phyloP scores from a whole-genome alignment of 1,284 basidiomycete genomes.

The Veloporphyrellus conicus region DNA sequence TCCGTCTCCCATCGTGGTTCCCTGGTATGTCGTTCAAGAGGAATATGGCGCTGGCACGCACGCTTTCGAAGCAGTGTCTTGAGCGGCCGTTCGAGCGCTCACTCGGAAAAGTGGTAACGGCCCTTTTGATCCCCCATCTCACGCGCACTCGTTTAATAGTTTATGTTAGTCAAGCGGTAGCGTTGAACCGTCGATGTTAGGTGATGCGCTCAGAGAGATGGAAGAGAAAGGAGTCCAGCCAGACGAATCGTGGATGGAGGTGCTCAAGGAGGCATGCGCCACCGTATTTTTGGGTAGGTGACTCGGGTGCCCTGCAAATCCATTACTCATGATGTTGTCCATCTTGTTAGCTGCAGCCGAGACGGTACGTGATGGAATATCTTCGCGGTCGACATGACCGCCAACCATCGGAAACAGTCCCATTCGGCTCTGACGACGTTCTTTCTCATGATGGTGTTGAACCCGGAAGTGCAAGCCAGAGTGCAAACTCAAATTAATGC shows the following conservation, averaged over 20 bases:
- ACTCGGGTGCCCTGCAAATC: too few relatives aligned
- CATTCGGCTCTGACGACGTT: slow-evolving; percentile 8
- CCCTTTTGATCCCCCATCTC: too few relatives aligned
- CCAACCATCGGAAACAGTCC: slow-evolving; percentile 6
- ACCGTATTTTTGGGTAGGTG: slow-evolving; percentile 14
- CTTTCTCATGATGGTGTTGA: slow-evolving; percentile 19
- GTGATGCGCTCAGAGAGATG: slow-evolving; percentile 8
- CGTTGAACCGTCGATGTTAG: slow-evolving; percentile 12
- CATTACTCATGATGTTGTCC: background rate
- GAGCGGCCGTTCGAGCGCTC: slow-evolving; percentile 18
- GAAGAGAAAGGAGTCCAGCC: slow-evolving; percentile 4
- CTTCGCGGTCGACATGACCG: too few relatives aligned
- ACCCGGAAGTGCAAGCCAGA: slow-evolving; percentile 9
- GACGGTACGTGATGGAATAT: slow-evolving; percentile 13
- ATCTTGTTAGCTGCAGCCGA: slow-evolving; percentile 8
- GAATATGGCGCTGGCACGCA: slow-evolving; percentile 2
- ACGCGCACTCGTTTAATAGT: background rate
- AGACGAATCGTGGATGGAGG: slow-evolving; percentile 1
- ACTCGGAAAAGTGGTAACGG: slow-evolving; percentile 7
- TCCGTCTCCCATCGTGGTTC: slow-evolving; percentile 19
- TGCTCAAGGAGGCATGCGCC: slow-evolving; percentile 9
- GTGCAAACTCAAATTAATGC: slow-evolving; percentile 17
- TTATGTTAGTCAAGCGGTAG: background rate
- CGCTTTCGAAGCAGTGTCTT: slow-evolving; percentile 4
- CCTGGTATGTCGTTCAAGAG: slow-evolving; percentile 23